phyloP scores from a whole-genome alignment of 2,329 filamentous ascomycete species.

The Diplodia mutila region DNA sequence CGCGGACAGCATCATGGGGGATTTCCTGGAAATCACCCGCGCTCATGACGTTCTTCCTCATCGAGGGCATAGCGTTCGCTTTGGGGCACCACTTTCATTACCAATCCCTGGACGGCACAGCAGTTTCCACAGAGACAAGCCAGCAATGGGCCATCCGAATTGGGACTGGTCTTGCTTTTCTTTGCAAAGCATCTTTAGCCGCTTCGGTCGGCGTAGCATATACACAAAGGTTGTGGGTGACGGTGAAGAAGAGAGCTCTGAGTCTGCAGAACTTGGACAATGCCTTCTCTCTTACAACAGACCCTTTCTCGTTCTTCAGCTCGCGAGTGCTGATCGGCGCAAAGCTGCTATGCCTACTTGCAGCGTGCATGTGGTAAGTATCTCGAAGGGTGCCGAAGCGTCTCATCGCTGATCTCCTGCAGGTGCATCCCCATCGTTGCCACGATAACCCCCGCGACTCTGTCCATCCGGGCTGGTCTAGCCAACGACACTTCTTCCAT shows the following conservation, averaged over 20 bases:
- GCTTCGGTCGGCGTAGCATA: slow-evolving; percentile 1
- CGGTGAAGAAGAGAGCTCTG: neutral
- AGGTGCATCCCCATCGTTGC: slow-evolving; percentile 15
- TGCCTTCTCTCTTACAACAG: slow-evolving; percentile 1
- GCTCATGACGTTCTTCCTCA: neutral
- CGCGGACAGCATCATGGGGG: neutral
- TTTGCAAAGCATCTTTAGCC: neutral
- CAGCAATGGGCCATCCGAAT: slow-evolving; percentile 12
- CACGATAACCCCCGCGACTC: slow-evolving; percentile 1
- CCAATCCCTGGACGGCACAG: neutral
- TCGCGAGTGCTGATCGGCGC: neutral
- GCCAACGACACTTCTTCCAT: neutral
- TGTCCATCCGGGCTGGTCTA: neutral
- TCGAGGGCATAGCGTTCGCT: neutral
- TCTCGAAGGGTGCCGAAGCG: too few relatives aligned
- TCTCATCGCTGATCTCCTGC: neutral
- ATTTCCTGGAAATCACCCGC: slow-evolving; percentile 9
- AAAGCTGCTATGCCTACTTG: neutral
- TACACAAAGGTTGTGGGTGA: slow-evolving; percentile 6
- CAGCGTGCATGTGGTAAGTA: slow-evolving; percentile 3
- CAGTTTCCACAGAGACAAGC: neutral
- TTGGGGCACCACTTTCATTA: slow-evolving; percentile 8
- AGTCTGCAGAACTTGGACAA: slow-evolving; percentile 6
- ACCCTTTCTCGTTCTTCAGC: slow-evolving; percentile 7
- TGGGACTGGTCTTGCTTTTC: neutral